These are phyloP conservation scores for Talaromyces islandicus DNA, from an alignment of 2,329 filamentous ascomycete genomes.

Conservation along the genomic window DNA sequence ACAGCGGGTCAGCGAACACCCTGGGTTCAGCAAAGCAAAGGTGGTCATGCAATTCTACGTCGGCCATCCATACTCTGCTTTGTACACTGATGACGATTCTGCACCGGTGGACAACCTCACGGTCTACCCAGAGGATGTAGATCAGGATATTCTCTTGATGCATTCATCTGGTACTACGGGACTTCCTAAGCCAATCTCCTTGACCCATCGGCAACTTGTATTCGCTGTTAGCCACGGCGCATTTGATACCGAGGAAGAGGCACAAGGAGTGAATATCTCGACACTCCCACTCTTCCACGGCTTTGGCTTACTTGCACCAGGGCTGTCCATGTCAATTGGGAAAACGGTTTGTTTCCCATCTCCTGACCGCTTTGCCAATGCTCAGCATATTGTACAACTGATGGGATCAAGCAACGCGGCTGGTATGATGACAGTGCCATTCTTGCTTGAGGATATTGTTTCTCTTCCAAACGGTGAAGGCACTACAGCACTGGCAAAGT, in stretches of 20 bases:
- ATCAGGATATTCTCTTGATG: conserved; percentile 4
- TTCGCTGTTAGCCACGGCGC: not conserved
- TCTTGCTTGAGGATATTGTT: conserved; percentile 5
- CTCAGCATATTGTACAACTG: not conserved
- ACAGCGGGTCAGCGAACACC: not conserved
- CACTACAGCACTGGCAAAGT: not conserved
- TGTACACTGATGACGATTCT: not conserved
- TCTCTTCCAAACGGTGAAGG: conserved; percentile 1
- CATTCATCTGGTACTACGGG: conserved; percentile 5
- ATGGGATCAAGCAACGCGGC: not conserved
- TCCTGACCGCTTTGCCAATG: conserved; percentile 1
- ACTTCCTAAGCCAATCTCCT: conserved; percentile 3
- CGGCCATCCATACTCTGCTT: not conserved
- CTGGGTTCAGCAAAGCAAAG: not conserved
- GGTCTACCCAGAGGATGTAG: not conserved
- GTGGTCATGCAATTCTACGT: not conserved
- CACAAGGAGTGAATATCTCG: not conserved
- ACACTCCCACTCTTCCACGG: conserved; percentile 1
- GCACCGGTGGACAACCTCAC: not conserved
- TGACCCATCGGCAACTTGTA: conserved; percentile 4
- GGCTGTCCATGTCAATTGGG: conserved; percentile 1
- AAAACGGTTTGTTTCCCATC: conserved; percentile 3
- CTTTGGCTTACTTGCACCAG: conserved; percentile 2
- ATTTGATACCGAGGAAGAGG: conserved; percentile 1
- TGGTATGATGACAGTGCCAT: conserved; percentile 4